Percentiles rank a stretch among this genome's conserved stretches.
Evolutionary conservation across 2,329 filamentous ascomycete species (phyloP).

Genomic region (Ophiostoma angusticollis): DNA sequence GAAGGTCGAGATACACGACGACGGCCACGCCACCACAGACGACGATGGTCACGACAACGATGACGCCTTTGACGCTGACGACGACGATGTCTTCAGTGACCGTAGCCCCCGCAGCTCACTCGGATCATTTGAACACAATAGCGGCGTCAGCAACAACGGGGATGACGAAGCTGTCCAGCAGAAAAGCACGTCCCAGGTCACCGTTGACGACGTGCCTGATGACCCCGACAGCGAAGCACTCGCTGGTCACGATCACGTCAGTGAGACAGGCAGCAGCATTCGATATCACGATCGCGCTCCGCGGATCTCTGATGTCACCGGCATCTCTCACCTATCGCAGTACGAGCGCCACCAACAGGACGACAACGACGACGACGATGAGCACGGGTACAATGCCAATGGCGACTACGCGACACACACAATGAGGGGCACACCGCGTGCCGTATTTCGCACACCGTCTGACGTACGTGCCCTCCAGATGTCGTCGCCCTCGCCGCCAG

Average conservation of each 20-base stretch:
- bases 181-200: constrained; percentile 8
- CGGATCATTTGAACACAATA: constrained; percentile 30
- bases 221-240: constrained; percentile 5
- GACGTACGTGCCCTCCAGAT: constrained; percentile 60
- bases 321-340: constrained; percentile 39
- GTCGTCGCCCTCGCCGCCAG: constrained; percentile 49
- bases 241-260: constrained; percentile 6
- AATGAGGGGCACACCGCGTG: constrained; percentile 41
- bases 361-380: constrained; percentile 31
- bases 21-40: constrained; percentile 14
- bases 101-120: constrained; percentile 44
- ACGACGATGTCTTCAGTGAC: constrained; percentile 48
- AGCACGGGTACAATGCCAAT: constrained; percentile 21
- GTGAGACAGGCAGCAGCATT: constrained; percentile 17
- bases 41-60: constrained; percentile 22
- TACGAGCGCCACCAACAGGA: constrained; percentile 29
- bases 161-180: neutral
- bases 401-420: constrained; percentile 40
- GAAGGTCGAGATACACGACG: constrained; percentile 1
- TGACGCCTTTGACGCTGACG: constrained; percentile 37
- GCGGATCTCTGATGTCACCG: constrained; percentile 36
- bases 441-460: constrained; percentile 56
- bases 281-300: constrained; percentile 1
- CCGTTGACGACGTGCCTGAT: constrained; percentile 15
- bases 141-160: constrained; percentile 12